Evolutionary conservation across 139 green algal species (phyloP).

Genomic region (Chlorella vulgaris): DNA sequence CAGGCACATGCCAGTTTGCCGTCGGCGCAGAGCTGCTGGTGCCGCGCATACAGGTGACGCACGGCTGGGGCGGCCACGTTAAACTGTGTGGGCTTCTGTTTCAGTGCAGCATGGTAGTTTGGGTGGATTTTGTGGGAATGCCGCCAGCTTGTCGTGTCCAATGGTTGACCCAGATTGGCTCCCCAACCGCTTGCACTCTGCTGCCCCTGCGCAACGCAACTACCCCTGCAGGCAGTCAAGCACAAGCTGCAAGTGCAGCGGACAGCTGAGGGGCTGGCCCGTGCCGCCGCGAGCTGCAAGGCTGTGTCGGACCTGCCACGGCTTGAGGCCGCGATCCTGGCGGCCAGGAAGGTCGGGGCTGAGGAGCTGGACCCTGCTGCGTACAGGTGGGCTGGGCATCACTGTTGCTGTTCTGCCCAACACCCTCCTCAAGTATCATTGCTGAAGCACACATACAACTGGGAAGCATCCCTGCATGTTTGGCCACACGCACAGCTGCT

Average conservation of each 20-base stretch:
- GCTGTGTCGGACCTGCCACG: slow-evolving; percentile 64
- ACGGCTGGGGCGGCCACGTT: not conserved
- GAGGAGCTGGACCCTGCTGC: slow-evolving; percentile 67
- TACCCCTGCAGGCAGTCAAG: slow-evolving; percentile 43
- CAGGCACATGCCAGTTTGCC: slow-evolving; percentile 39
- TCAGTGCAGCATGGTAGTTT: too few relatives aligned
- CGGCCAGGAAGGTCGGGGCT: slow-evolving; percentile 70
- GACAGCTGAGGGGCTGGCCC: slow-evolving; percentile 61
- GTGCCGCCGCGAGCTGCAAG: slow-evolving; percentile 51
- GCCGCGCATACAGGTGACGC: slow-evolving; percentile 26
- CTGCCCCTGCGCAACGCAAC: not conserved
- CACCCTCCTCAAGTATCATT: too few relatives aligned
- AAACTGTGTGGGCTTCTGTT: too few relatives aligned
- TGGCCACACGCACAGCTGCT: too few relatives aligned
- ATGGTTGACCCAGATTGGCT: too few relatives aligned
- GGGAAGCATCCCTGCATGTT: too few relatives aligned
- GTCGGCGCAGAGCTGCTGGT: slow-evolving; percentile 42
- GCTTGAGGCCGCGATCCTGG: slow-evolving; percentile 75
- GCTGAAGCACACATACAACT: too few relatives aligned
- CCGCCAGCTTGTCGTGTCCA: too few relatives aligned
- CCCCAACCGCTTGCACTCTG: not conserved
- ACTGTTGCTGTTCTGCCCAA: too few relatives aligned
- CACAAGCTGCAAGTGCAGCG: slow-evolving; percentile 70
- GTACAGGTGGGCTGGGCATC: slow-evolving; percentile 56
- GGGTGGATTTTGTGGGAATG: too few relatives aligned